A percentile compares a stretch with the other conserved stretches of the same genome.
Evolutionary conservation across 305 asterid species (phyloP).

Genomic region (Plantago rigida): DNA sequence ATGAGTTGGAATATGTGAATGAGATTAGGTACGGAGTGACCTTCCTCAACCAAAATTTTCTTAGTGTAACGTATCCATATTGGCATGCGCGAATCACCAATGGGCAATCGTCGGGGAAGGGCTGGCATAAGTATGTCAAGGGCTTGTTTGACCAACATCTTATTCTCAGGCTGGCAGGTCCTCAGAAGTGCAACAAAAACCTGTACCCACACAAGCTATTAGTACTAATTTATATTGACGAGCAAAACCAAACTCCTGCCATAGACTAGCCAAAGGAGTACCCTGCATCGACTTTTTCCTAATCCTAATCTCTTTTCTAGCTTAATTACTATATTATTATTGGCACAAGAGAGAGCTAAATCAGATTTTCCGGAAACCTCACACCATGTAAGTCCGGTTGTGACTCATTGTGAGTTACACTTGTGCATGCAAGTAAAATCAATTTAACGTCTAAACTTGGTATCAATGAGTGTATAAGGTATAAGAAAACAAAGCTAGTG

Average conservation of each 20-base stretch:
- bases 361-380: background rate
- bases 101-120: constrained; percentile 95
- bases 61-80: constrained; percentile 99
- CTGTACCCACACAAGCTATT: constrained; percentile 38
- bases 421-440: background rate
- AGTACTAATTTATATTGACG: constrained; percentile 17
- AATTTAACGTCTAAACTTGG: no score
- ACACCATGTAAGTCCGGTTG: constrained; percentile 1
- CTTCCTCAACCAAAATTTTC: constrained; percentile 97
- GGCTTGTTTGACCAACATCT: constrained; percentile 94
- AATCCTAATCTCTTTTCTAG: no score
- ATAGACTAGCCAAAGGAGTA: background rate
- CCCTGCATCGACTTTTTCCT: no score
- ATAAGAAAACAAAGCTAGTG: background rate
- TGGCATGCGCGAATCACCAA: constrained; percentile 99
- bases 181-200: constrained; percentile 96
- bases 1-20: constrained; percentile 99
- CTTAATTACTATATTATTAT: no score
- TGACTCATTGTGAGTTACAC: background rate
- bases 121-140: constrained; percentile 99
- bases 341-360: no score
- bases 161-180: constrained; percentile 99
- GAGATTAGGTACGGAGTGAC: constrained; percentile 96
- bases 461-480: no score
- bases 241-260: background rate